Base-by-base conservation (phyloP, 768 basidiomycete genomes). In the Astraeus odoratus region DNA sequence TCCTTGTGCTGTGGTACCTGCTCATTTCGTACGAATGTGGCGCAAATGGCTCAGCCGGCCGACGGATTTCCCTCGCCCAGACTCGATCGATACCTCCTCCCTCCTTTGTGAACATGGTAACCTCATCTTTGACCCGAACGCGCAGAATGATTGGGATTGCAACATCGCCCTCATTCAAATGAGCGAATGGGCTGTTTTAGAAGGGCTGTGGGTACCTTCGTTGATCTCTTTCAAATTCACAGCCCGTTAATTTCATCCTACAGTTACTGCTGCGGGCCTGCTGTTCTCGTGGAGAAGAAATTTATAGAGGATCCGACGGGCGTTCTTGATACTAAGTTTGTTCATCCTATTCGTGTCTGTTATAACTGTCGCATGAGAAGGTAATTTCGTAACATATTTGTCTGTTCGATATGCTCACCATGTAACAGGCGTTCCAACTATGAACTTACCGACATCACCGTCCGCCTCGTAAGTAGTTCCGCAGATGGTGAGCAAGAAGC, bases 21-120 rank as follows among this genome's bases (percentile, higher is more conserved):
- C 74, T 24, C 67, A 67, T 2, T 93, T 90, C 57, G 63, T 83
- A 39, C 78, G 73, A 20, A 55, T 66, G 30, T 93, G 90, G 90
- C 70, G 71, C 44, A 70, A 72, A 45, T 92, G 90, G 90, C 56
- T 81, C 6, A 66, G 67, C 43, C 73, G 72, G 42, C 83, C 83
- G 13, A 63, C 69, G 6, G 75, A 77, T 47, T 56, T 66, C 40
- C 50, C 67, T 24, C 77, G 86, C 24, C 88, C 89, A 0, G 71
- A 73, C n/a, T 46, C 42, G 5, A 57, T 90, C 27, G 78, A 87
- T 59, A 89, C 81, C 52, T 65, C 70, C 10, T 54, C 58, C 8
- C 81, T 86, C 55, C 53, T 88, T 39, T 92, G 90, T 62, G 66
- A 75, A 46, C 90, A 92, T 60, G 68, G 68, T 5, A 60, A 70